Percentiles rank a stretch among this genome's conserved stretches.
Conservation (phyloP, 306 rosid genomes). For the Quercus berberidifolia region DNA sequence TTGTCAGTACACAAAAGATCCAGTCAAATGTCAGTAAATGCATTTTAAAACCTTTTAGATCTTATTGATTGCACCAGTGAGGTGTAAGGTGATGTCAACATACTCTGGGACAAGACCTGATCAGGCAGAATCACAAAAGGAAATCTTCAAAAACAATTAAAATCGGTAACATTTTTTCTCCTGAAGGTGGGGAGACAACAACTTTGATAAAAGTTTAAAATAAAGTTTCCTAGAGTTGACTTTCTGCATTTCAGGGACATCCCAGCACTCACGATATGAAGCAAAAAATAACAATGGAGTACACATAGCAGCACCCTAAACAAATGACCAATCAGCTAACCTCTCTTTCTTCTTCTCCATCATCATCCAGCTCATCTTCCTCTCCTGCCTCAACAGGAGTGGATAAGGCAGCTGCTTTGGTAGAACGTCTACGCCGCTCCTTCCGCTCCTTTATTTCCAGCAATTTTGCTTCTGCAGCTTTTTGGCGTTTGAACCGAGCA, state of each 20-base stretch:
- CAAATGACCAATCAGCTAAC: constrained; percentile 41
- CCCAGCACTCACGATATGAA: background rate
- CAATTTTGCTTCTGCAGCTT: constrained; percentile 87
- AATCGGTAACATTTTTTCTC: background rate
- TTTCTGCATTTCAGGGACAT: background rate
- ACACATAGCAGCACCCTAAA: constrained; percentile 3
- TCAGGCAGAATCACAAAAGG: background rate
- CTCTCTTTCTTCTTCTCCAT: constrained; percentile 97
- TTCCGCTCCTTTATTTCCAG: constrained; percentile 91
- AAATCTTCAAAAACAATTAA: background rate
- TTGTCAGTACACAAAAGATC: background rate
- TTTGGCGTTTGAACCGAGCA: constrained; percentile 78
- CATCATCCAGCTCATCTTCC: constrained; percentile 85
- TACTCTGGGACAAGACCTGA: background rate
- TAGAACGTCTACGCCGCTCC: constrained; percentile 89
- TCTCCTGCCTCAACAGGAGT: constrained; percentile 92
- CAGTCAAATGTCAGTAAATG: background rate
- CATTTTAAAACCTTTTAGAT: background rate
- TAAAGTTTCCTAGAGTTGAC: background rate
- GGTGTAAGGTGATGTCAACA: background rate
- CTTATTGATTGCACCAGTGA: background rate
- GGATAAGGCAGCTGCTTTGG: constrained; percentile 85
- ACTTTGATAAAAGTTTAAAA: background rate
- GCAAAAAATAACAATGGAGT: constrained; percentile 14
- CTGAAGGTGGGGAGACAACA: background rate